Evolutionary conservation across 1,284 basidiomycete genomes (phyloP).

Genomic region (Exobasidium rhododendri): DNA sequence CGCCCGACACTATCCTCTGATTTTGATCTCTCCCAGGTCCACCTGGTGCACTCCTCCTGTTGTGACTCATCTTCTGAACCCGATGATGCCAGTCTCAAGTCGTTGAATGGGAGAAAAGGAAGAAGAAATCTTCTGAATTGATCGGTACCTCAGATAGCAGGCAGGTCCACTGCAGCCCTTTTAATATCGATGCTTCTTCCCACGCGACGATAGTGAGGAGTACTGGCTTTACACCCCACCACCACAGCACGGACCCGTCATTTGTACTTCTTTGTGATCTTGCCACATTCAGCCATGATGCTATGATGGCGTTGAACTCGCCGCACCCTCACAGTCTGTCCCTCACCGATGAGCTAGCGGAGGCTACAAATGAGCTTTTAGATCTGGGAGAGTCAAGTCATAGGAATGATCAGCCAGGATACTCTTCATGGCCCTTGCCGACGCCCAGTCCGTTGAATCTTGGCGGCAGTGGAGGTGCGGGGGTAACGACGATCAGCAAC

Average conservation of each 20-base stretch:
- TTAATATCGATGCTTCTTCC: no score
- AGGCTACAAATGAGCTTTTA: conserved; percentile 31
- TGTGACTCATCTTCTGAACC: not conserved
- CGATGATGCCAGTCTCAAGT: no score
- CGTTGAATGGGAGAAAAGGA: not conserved
- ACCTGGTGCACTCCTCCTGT: not conserved
- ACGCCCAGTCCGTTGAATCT: not conserved
- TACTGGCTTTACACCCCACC: no score
- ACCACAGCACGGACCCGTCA: no score
- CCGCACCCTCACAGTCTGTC: no score
- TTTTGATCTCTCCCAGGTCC: conserved; percentile 1
- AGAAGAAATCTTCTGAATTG: no score
- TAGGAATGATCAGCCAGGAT: conserved; percentile 6
- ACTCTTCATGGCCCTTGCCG: not conserved
- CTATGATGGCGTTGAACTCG: no score
- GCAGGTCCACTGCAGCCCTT: no score
- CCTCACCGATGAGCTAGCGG: conserved; percentile 29
- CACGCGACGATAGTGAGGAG: no score
- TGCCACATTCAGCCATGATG: no score
- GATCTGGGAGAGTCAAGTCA: conserved; percentile 20
- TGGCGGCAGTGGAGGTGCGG: not conserved
- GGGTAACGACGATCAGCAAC: not conserved
- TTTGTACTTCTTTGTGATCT: no score
- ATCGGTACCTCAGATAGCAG: no score
- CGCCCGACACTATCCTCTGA: conserved; percentile 8